Evolutionary conservation across 1,284 basidiomycete genomes (phyloP), one percentile per base, ranked within the genome.

Genomic region (Trametes hirsuta): DNA sequence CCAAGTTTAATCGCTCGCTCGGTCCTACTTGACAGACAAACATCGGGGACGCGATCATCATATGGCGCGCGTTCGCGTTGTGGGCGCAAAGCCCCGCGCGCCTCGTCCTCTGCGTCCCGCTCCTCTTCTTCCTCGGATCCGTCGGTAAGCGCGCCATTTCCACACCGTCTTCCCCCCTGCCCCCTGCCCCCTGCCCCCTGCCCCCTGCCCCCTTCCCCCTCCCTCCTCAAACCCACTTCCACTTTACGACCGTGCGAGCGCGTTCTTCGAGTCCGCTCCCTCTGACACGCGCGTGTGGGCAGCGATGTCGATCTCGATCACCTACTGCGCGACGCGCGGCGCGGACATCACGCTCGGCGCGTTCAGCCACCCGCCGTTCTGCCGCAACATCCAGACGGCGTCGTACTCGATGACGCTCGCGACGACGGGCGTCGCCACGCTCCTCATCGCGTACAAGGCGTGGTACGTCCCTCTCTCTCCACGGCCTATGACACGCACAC

Each of bases 381-480:
- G 64, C 42, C 55, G 58, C 6, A 59, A 66, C 57, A 59, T 63
- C 24, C 64, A 66, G 47, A 51, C 50, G 1, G 59, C 62, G 14
- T 63, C 65, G 15, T 66, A 66, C 39, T 40, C 47, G n/a, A 55
- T 47, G 21, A 55, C 62, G 6, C 24, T 66, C 39, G 59, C 59
- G 15, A 66, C 65, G 6, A 59, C 65, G 0, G 54, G 51, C n/a
- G 59, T 63, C 12, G 59, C 62, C n/a, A 66, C 65, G 4, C 6
- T 57, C 2, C 47, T 66, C 40, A 66, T 66, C 22, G 48, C 56
- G 3, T 60, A 62, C 52, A 66, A 66, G 37, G 61, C 65, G 15
- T 66, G 65, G 65, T 66, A 36, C 18, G 49, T 58, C 4, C 35
- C 9, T 34, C 8, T 30, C 8, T 8, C 5, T 30, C 8, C 8